Evolutionary conservation across 2,329 filamentous ascomycete genomes (phyloP).

Genomic region (Metarhizium guizhouense): DNA sequence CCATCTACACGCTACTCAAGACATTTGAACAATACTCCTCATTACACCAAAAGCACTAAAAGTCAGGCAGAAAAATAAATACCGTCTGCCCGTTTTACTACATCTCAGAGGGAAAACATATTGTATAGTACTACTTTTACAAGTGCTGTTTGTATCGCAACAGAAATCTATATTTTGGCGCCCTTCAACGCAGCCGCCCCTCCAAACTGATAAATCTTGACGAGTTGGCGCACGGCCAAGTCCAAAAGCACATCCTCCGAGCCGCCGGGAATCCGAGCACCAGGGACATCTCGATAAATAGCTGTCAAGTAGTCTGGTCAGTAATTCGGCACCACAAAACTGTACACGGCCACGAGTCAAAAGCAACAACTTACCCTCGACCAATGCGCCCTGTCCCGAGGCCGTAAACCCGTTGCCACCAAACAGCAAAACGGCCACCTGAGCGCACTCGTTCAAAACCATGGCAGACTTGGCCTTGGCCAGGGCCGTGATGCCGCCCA

Average conservation of each 20-base stretch:
- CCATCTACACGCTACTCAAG: too few relatives aligned
- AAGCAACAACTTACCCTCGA: constrained; percentile 36
- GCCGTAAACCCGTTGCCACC: constrained; percentile 43
- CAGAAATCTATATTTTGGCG: background rate
- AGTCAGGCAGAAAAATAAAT: too few relatives aligned
- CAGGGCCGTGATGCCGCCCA: constrained; percentile 21
- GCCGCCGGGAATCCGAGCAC: constrained; percentile 37
- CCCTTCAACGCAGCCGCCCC: background rate
- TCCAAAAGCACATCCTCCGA: constrained; percentile 47
- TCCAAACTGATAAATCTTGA: constrained; percentile 11
- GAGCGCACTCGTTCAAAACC: constrained; percentile 43
- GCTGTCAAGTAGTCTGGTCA: background rate
- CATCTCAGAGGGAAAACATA: too few relatives aligned
- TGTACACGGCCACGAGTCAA: constrained; percentile 18
- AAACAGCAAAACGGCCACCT: constrained; percentile 43
- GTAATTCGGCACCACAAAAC: constrained; percentile 16
- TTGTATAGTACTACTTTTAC: too few relatives aligned
- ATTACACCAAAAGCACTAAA: too few relatives aligned
- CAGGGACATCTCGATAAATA: background rate
- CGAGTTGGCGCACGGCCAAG: constrained; percentile 29
- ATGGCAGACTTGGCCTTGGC: constrained; percentile 39
- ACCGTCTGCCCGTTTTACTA: too few relatives aligned
- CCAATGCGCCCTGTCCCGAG: constrained; percentile 34
- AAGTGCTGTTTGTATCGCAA: too few relatives aligned
- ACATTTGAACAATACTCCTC: too few relatives aligned